phyloP scores from a whole-genome alignment of 1,284 basidiomycete genomes.

The Ceratobasidium sp. region DNA sequence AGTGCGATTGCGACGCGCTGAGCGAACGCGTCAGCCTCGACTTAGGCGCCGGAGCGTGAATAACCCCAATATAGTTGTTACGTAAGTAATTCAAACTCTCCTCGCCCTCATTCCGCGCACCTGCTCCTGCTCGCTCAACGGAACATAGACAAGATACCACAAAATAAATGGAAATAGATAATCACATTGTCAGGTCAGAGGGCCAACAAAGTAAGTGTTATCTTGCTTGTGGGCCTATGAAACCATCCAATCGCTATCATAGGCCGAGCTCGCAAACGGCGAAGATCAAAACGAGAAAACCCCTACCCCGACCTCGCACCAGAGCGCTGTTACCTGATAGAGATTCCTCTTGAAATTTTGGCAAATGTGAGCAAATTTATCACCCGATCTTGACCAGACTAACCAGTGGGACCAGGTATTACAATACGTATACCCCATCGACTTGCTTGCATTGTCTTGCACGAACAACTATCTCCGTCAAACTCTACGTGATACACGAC shows the following conservation, averaged over 20 bases:
- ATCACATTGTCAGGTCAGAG: background rate
- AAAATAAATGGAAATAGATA: background rate
- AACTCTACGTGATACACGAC: slow-evolving; percentile 17
- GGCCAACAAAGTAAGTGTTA: background rate
- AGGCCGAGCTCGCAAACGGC: slow-evolving; percentile 16
- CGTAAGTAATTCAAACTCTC: background rate
- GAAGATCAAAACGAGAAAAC: slow-evolving; percentile 20
- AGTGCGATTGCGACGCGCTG: slow-evolving; percentile 34
- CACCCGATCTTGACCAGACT: background rate
- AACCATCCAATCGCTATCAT: background rate
- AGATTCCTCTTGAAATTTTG: slow-evolving; percentile 23
- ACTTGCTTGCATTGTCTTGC: slow-evolving; percentile 11
- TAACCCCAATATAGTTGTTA: slow-evolving; percentile 24
- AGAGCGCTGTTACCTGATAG: slow-evolving; percentile 20
- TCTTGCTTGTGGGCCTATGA: background rate
- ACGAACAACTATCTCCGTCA: slow-evolving; percentile 12
- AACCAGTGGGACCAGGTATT: slow-evolving; percentile 13
- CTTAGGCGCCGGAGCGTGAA: slow-evolving; percentile 3
- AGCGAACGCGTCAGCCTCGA: slow-evolving; percentile 41
- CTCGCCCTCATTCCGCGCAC: background rate
- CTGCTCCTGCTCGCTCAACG: background rate
- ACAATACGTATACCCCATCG: slow-evolving; percentile 23
- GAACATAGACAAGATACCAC: background rate
- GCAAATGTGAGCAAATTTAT: slow-evolving; percentile 17
- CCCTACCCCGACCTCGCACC: slow-evolving; percentile 33